Evolutionary conservation across 208 protist genomes (phyloP), one percentile per base, ranked within the genome.

Genomic region (Angomonas ambiguus): DNA sequence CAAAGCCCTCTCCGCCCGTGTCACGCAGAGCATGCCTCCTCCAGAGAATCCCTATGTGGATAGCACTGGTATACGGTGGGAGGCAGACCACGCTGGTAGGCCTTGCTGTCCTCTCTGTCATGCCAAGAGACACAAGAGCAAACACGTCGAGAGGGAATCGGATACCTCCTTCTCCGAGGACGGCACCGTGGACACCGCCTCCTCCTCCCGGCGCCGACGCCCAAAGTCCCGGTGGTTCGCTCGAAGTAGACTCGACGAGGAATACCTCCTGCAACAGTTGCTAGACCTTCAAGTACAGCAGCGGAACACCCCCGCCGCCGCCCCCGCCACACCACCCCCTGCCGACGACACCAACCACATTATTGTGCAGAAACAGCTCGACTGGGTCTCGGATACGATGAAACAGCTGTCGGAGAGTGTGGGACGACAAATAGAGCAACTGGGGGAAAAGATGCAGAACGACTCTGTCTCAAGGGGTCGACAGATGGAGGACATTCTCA

Each of bases 371-470:
- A 30, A 42, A 56, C 57, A 56, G 22, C 18, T 66, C 8, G n/a
- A 62, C 11, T 22, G 25, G 22, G 31, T 77, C 4, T 31, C 64
- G 20, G 41, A 41, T 55, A 60, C 64, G 20, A 59, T 72, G 41
- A 67, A 65, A n/a, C 30, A 58, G 20, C 64, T 72, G 49, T 51
- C 60, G 2, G 65, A 65, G 20, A 62, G 56, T 33, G 31, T 72
- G 51, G 60, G 62, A 27, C 64, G 65, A 33, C 65, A 77, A 61
- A n/a, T 72, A 11, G 56, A 28, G 27, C 33, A 65, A 25, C 57
- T 68, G 22, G 28, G 24, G 27, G 49, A 58, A 42, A 20, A 33
- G 31, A 59, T 45, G 11, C 45, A 68, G 35, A 25, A 28, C 31
- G 32, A 56, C 30, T 20, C n/a, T 51, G 22, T 28, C 3, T 18